Evolutionary conservation across 1,284 basidiomycete genomes (phyloP).

Genomic region (Kalmanozyma brasiliensis): DNA sequence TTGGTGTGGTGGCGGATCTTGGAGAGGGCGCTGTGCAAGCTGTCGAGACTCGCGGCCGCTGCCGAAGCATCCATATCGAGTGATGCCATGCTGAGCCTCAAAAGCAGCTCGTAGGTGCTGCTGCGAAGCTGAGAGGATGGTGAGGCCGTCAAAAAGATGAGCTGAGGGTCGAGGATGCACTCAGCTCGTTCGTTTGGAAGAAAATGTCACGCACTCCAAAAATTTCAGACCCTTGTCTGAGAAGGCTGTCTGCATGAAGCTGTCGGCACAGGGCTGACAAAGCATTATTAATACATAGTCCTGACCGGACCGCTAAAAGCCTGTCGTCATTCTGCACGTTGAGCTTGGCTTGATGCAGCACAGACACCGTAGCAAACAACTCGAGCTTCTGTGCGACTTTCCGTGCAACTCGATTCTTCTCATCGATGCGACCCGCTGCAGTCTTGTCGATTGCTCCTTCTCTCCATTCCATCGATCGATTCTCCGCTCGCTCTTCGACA

Average conservation of each 20-base stretch:
- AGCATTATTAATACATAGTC: conserved; percentile 10
- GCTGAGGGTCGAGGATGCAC: no score
- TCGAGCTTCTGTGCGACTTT: neutral
- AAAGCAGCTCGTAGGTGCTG: conserved; percentile 1
- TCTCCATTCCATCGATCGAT: neutral
- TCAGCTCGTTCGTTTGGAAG: no score
- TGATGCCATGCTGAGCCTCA: conserved; percentile 22
- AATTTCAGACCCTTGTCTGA: no score
- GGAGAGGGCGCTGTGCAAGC: conserved; percentile 63
- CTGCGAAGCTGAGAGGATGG: neutral
- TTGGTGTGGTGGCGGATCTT: conserved; percentile 89
- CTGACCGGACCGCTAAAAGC: no score
- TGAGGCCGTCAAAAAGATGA: no score
- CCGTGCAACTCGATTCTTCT: neutral
- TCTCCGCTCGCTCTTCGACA: neutral
- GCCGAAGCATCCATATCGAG: conserved; percentile 40
- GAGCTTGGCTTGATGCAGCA: neutral
- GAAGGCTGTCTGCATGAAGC: no score
- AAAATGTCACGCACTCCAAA: no score
- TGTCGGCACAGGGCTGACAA: no score
- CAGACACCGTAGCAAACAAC: neutral
- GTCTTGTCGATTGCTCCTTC: conserved; percentile 5
- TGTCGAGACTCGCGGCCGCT: conserved; percentile 38
- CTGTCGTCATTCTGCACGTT: no score
- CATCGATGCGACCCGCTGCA: conserved; percentile 16